Base-by-base conservation (phyloP, 371 early-diverging fungal species). In the Phascolomyces articulosus region DNA sequence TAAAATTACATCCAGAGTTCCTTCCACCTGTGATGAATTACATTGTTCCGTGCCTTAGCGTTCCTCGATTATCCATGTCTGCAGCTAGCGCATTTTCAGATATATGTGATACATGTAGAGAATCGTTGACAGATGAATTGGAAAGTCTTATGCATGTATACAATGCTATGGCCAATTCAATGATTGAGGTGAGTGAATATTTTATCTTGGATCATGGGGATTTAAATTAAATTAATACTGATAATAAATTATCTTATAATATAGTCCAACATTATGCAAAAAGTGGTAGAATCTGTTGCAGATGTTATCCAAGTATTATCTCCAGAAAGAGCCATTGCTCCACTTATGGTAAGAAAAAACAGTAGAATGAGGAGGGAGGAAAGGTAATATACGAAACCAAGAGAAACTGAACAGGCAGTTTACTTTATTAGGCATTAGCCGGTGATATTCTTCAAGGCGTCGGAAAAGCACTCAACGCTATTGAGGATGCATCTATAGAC, bases 61-160 rank as follows among this genome's bases (percentile, higher is more conserved):
- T 83, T 18, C 81, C 87, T 0, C 72, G 79, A 55, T 71, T 90
- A n/a, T 87, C 91, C 0, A 74, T 74, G 0, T 64, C 83, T n/a
- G 92, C 93, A 6, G 90, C 89, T 41, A 78, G 77, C 1, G 84
- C 91, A 0, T 87, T 93, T 51, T 82, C 90, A 20, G 83, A 82
- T 55, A 84, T 92, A n/a, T 93, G 92, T 68, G 90, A 92, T 61
- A 83, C 80, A 18, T 93, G 93, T 63, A 82, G 91, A 44, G 81
- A 82, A 40, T 83, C 85, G 4, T 71, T 93, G 27, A 82, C 89
- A 0, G 84, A 73, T n/a, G 91, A 78, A 0, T 72, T 87, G 18
- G 85, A 87, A 55, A 80, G 74, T 16, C 73, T 91, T 13, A 85
- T 91, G 76, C 82, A 80, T 26, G 78, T 88, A 2, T 89, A 88